Conservation (phyloP, 2,329 filamentous ascomycete species). For the Hypoxylon sp. region DNA sequence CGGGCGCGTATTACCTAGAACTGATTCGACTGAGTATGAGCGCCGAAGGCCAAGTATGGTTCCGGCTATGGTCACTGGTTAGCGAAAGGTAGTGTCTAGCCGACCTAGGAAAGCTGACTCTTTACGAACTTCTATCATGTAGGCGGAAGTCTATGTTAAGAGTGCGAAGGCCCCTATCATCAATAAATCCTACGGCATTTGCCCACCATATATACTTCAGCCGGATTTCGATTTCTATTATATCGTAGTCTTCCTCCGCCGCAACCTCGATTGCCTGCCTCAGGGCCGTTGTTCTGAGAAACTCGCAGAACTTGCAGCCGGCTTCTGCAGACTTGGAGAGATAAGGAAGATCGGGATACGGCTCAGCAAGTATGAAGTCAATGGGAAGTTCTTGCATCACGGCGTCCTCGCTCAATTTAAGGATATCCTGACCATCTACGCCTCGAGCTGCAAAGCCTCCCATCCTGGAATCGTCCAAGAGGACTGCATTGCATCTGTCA, state of each 20-base stretch:
- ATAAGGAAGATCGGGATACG: conserved; percentile 8
- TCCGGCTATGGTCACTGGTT: no score
- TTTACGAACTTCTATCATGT: neutral
- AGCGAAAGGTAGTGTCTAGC: no score
- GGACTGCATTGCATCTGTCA: conserved; percentile 8
- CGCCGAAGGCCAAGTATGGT: no score
- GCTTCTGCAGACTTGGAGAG: conserved; percentile 12
- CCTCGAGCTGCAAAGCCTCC: conserved; percentile 3
- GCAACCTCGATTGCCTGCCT: neutral
- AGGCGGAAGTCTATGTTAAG: neutral
- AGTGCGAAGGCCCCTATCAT: neutral
- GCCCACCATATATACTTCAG: neutral
- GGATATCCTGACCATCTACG: conserved; percentile 7
- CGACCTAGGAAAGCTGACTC: no score
- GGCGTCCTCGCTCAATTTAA: neutral
- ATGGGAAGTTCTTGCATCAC: neutral
- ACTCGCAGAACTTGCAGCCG: conserved; percentile 8
- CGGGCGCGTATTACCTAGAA: no score
- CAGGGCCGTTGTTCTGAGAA: neutral
- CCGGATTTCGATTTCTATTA: neutral
- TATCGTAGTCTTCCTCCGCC: neutral
- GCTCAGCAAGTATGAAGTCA: neutral
- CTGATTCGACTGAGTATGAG: no score
- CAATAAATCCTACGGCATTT: neutral
- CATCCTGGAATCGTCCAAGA: conserved; percentile 16